phyloP scores from a whole-genome alignment of 2,329 filamentous ascomycete genomes.

The Penicillium sp. region DNA sequence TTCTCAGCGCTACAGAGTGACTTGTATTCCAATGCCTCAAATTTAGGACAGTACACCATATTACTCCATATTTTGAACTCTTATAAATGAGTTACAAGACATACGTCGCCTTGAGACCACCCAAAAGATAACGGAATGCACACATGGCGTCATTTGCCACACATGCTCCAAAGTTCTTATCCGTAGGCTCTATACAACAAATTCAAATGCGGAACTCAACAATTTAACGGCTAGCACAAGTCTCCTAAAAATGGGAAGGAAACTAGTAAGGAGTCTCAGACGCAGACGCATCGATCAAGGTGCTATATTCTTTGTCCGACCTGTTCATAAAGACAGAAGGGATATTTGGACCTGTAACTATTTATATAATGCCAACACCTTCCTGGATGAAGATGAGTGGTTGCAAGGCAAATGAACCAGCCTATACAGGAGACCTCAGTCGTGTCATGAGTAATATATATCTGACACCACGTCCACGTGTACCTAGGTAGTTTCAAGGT shows the following conservation, averaged over 20 bases:
- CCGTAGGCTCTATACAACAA: neutral
- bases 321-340: conserved; percentile 68
- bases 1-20: neutral
- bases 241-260: conserved; percentile 51
- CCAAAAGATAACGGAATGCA: neutral
- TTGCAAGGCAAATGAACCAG: conserved; percentile 58
- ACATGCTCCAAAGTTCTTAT: neutral
- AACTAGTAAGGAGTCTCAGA: conserved; percentile 53
- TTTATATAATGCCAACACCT: conserved; percentile 56
- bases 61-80: too few relatives aligned
- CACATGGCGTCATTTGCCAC: neutral
- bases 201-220: neutral
- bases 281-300: conserved; percentile 54
- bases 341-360: conserved; percentile 69
- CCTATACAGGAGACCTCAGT: conserved; percentile 58
- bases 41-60: too few relatives aligned
- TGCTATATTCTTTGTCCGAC: conserved; percentile 72
- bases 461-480: neutral
- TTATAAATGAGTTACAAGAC: neutral
- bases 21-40: too few relatives aligned
- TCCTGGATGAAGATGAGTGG: conserved; percentile 64
- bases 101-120: neutral
- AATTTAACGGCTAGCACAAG: neutral
- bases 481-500: neutral
- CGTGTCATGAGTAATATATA: neutral